These are phyloP conservation scores for Entomortierella parvispora DNA, from an alignment of 192 early-diverging fungal genomes.

Conservation along the genomic window DNA sequence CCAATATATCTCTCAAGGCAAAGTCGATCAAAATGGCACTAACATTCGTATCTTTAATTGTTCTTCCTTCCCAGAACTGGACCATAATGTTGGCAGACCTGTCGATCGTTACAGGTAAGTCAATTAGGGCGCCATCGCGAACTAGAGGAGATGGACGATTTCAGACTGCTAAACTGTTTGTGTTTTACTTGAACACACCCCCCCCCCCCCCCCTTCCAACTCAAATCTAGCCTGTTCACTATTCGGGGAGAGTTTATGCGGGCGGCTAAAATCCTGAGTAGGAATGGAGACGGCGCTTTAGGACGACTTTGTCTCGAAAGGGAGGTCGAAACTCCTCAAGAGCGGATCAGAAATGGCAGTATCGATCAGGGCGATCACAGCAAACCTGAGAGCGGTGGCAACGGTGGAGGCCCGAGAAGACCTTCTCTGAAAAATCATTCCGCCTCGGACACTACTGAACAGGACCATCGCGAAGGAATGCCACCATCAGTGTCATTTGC, in stretches of 20 bases:
- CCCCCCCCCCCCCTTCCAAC: no score
- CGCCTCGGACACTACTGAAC: no score
- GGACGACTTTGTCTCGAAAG: constrained; percentile 27
- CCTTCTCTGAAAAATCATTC: no score
- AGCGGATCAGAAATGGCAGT: constrained; percentile 29
- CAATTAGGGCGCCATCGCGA: no score
- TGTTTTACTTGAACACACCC: not conserved
- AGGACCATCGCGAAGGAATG: no score
- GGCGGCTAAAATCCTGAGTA: constrained; percentile 49
- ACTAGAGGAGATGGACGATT: no score
- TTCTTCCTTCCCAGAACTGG: constrained; percentile 15
- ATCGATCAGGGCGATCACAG: constrained; percentile 31
- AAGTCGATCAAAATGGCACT: no score
- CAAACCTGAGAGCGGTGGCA: constrained; percentile 7
- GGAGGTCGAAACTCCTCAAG: constrained; percentile 18
- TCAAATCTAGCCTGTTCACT: constrained; percentile 43
- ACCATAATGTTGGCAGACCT: constrained; percentile 45
- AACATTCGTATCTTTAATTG: not conserved
- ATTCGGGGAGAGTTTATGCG: constrained; percentile 52
- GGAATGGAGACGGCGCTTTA: constrained; percentile 37
- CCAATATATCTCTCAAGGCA: no score
- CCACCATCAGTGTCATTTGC: no score
- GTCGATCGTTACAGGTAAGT: constrained; percentile 47
- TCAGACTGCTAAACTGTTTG: not conserved
- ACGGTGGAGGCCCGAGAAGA: not conserved